These are phyloP conservation scores for Populus hybrid DNA, from an alignment of 441 rosid species.

Conservation along the genomic window DNA sequence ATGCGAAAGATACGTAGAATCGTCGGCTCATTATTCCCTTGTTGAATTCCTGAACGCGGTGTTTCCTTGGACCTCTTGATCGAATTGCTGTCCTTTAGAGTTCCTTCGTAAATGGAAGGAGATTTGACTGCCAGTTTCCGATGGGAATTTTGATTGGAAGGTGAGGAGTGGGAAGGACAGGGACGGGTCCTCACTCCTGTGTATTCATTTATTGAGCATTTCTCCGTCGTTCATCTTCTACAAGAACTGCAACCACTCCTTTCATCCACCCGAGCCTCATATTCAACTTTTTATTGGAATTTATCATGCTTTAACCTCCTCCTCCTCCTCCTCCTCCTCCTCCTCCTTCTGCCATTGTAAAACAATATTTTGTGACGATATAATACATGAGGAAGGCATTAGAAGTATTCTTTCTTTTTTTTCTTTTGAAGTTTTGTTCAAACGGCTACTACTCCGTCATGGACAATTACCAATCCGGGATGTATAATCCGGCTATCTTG, in stretches of 20 bases:
- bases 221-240: not conserved
- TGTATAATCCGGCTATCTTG: not conserved
- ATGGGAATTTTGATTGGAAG: not conserved
- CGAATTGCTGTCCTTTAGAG: not conserved
- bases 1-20: not conserved
- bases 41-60: not conserved
- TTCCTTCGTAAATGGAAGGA: not conserved
- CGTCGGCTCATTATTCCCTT: not conserved
- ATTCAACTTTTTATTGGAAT: not conserved
- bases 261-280: constrained; percentile 1
- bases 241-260: not conserved
- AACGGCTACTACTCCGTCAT: not conserved
- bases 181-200: not conserved
- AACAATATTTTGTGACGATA: not conserved
- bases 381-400: not conserved
- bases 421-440: not conserved
- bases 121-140: not conserved
- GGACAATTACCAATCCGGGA: not conserved
- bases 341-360: not conserved
- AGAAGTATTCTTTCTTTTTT: not conserved
- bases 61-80: constrained; percentile 6
- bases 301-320: not conserved
- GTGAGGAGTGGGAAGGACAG: not conserved
- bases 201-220: not conserved
- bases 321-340: not conserved